These are phyloP conservation scores for Citrus inodora DNA, from an alignment of 345 rosid species.

Conservation along the genomic window DNA sequence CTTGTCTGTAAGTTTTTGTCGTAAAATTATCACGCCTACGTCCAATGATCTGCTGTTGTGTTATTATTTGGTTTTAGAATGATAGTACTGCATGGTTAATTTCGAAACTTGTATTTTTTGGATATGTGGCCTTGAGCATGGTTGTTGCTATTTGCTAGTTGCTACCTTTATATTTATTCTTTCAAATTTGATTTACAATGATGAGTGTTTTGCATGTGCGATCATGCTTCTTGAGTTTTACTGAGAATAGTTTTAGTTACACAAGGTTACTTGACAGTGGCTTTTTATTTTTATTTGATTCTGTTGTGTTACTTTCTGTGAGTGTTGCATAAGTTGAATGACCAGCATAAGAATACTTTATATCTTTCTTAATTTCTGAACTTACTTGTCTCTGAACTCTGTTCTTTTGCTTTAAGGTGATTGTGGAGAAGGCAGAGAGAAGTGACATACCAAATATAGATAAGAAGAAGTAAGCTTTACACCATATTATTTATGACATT, in stretches of 20 bases:
- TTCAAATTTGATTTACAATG: neutral
- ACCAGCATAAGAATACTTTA: neutral
- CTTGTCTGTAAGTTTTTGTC: neutral
- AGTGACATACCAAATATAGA: conserved; percentile 93
- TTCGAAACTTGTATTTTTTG: neutral
- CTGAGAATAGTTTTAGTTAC: neutral
- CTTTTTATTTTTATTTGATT: neutral
- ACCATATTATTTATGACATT: neutral
- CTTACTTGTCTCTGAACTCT: conserved; percentile 11
- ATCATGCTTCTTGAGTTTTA: neutral
- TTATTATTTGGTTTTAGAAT: neutral
- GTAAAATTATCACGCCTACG: neutral
- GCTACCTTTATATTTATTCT: neutral
- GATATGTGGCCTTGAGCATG: neutral
- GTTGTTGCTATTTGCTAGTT: neutral
- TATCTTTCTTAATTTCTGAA: conserved; percentile 6
- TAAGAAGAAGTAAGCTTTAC: conserved; percentile 73
- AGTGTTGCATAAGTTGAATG: neutral
- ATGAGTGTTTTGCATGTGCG: neutral
- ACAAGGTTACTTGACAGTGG: neutral
- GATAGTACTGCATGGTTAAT: neutral
- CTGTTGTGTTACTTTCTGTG: neutral
- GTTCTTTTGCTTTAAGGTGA: conserved; percentile 48
- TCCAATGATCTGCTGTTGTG: neutral
- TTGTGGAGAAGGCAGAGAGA: conserved; percentile 95